A percentile compares a stretch with the other conserved stretches of the same genome.
These are phyloP conservation scores for Auriscalpium microsporum DNA, from an alignment of 768 basidiomycete genomes.

Conservation along the genomic window DNA sequence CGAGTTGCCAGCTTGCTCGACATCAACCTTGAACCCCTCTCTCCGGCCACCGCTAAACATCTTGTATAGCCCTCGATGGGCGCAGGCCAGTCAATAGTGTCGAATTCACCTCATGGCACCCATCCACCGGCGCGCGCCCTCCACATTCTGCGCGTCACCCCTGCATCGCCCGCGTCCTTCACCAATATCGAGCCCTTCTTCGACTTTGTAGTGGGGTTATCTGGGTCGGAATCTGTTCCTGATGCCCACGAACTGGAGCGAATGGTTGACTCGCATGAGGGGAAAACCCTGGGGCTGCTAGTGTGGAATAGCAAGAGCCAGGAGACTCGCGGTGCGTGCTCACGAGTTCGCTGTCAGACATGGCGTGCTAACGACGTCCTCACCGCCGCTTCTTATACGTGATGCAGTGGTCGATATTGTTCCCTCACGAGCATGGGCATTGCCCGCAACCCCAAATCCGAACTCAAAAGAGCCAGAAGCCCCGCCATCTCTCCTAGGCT, in stretches of 20 bases:
- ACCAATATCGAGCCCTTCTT: constrained; percentile 89
- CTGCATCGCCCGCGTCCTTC: constrained; percentile 79
- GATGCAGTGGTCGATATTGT: constrained; percentile 67
- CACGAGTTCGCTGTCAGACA: no score
- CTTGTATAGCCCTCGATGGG: constrained; percentile 40
- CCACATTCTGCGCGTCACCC: constrained; percentile 85
- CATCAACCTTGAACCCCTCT: no score
- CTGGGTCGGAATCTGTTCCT: constrained; percentile 53
- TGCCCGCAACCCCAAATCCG: constrained; percentile 30
- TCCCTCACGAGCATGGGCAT: constrained; percentile 82
- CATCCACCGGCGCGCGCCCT: constrained; percentile 51
- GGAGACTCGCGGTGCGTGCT: constrained; percentile 51
- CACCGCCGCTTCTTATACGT: no score
- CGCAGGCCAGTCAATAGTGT: constrained; percentile 58
- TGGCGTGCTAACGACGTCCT: no score
- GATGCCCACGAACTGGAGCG: constrained; percentile 66
- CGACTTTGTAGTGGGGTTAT: constrained; percentile 91
- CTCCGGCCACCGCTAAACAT: no score
- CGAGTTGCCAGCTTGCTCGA: no score
- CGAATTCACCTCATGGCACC: constrained; percentile 24
- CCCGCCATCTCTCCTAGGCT: constrained; percentile 86
- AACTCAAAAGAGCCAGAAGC: constrained; percentile 32
- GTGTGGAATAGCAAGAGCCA: constrained; percentile 82
- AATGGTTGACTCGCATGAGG: constrained; percentile 80
- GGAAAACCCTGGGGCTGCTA: constrained; percentile 54